These are phyloP conservation scores for Starmerella khaoyaiensis DNA, from an alignment of 805 yeast species.

Conservation along the genomic window DNA sequence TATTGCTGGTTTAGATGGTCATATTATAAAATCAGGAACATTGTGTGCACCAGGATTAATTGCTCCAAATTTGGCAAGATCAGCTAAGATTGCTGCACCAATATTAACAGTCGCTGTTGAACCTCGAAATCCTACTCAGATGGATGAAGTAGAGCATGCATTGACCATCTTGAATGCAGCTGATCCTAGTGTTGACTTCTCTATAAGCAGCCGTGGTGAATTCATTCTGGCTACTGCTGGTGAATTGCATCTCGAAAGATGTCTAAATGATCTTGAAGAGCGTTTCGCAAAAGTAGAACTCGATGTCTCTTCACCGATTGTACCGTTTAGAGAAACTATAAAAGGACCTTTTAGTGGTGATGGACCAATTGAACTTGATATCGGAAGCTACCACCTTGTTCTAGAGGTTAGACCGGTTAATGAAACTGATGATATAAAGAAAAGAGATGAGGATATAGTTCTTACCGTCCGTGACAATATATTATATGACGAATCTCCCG, in stretches of 20 bases:
- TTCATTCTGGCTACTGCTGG: constrained; percentile 92
- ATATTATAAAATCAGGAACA: constrained; percentile 77
- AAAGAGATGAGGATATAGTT: neutral
- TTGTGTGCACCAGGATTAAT: constrained; percentile 39
- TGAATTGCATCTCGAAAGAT: constrained; percentile 87
- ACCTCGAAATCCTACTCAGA: constrained; percentile 73
- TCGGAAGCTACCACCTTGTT: constrained; percentile 28
- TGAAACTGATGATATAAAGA: constrained; percentile 4
- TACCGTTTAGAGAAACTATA: constrained; percentile 85
- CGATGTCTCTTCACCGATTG: constrained; percentile 77
- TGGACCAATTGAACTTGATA: constrained; percentile 29
- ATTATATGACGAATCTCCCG: constrained; percentile 13
- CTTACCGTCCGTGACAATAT: constrained; percentile 7
- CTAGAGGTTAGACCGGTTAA: constrained; percentile 10
- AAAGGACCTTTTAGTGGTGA: constrained; percentile 34
- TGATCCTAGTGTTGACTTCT: constrained; percentile 88
- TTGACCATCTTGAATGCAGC: constrained; percentile 67
- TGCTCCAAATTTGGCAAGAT: constrained; percentile 67
- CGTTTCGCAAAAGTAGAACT: constrained; percentile 88
- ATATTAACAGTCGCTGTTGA: constrained; percentile 93
- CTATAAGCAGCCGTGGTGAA: constrained; percentile 81
- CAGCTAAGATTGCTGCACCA: constrained; percentile 68
- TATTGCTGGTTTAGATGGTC: constrained; percentile 76
- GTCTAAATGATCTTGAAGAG: constrained; percentile 69
- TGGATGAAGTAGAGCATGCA: constrained; percentile 58